These are phyloP conservation scores for Pichia ethanolica DNA, from an alignment of 805 yeast genomes.

Conservation along the genomic window DNA sequence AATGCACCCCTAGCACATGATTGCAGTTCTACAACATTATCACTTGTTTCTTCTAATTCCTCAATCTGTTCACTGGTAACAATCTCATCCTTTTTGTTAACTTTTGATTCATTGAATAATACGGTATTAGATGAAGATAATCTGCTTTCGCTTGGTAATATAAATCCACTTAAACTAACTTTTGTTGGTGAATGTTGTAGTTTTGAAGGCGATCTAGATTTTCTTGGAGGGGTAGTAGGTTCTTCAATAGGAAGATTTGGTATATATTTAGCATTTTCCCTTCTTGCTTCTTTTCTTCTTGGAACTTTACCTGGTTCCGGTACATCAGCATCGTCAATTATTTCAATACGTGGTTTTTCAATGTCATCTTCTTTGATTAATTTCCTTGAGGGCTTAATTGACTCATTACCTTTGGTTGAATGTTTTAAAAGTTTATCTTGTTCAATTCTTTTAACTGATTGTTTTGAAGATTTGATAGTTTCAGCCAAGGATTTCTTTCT, in stretches of 20 bases:
- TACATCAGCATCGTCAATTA: neutral
- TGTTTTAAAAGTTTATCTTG: too few relatives aligned
- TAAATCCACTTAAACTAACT: conserved; percentile 18
- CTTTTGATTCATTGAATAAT: neutral
- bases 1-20: conserved; percentile 62
- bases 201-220: conserved; percentile 4
- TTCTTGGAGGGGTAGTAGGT: neutral
- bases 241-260: conserved; percentile 10
- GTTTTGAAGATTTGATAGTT: too few relatives aligned
- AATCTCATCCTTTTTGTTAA: conserved; percentile 15
- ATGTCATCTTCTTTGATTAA: neutral
- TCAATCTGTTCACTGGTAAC: neutral
- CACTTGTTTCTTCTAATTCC: neutral
- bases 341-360: neutral
- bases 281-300: conserved; percentile 8
- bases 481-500: neutral
- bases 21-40: conserved; percentile 39
- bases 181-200: conserved; percentile 15
- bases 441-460: too few relatives aligned
- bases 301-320: conserved; percentile 6
- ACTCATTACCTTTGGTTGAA: too few relatives aligned
- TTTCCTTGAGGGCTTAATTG: too few relatives aligned
- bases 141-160: conserved; percentile 11
- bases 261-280: conserved; percentile 5
- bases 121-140: conserved; percentile 2